Conservation (phyloP, 1,139 yeast genomes). For the Yamadazyma oceani region DNA sequence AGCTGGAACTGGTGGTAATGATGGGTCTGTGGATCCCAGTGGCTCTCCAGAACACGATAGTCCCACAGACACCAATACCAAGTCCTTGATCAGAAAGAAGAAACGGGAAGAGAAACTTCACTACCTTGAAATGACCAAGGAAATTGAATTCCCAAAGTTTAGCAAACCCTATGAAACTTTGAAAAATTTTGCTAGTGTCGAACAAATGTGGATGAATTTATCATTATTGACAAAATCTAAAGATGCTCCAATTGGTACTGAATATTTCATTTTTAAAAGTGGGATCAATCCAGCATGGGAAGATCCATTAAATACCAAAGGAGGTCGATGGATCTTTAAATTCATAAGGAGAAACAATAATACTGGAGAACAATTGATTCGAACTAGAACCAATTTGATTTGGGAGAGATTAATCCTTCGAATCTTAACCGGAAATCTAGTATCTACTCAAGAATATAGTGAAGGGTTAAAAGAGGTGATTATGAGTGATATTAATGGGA, state of each 20-base stretch:
- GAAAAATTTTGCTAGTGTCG: conserved; percentile 49
- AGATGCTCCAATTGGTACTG: conserved; percentile 55
- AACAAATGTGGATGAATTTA: conserved; percentile 62
- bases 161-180: conserved; percentile 19
- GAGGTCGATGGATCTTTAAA: conserved; percentile 68
- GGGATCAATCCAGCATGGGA: conserved; percentile 75
- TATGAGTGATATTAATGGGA: conserved; percentile 50
- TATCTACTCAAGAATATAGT: conserved; percentile 23
- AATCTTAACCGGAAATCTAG: conserved; percentile 43
- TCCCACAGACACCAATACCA: too few relatives aligned
- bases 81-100: background rate
- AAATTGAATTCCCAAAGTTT: conserved; percentile 32
- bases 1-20: too few relatives aligned
- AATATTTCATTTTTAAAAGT: conserved; percentile 58
- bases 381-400: conserved; percentile 43
- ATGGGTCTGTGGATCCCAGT: too few relatives aligned
- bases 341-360: conserved; percentile 33
- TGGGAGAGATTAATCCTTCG: conserved; percentile 55
- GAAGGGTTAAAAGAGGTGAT: conserved; percentile 37
- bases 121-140: conserved; percentile 44
- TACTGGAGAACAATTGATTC: conserved; percentile 21
- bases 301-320: conserved; percentile 60
- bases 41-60: too few relatives aligned
- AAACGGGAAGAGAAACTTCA: conserved; percentile 12
- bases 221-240: conserved; percentile 47